Evolutionary conservation across 2,329 filamentous ascomycete genomes (phyloP), one percentile per base, ranked within the genome.

Genomic region (Colletotrichum sp.): DNA sequence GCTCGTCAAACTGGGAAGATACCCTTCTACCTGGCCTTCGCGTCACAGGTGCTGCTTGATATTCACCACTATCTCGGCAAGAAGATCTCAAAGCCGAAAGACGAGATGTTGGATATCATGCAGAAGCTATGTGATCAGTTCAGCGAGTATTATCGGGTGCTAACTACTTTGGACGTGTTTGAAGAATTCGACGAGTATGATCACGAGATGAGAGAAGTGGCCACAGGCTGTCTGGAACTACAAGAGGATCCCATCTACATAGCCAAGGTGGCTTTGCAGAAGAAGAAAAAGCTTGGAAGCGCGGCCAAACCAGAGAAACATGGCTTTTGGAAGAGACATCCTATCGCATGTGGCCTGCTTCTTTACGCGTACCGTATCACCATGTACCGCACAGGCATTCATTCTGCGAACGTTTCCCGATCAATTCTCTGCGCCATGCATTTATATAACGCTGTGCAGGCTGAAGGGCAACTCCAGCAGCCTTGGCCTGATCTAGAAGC

Each of bases 401-500:
- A 69, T 0, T 81, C 86, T 18, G 80, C 79, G 12, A 83, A 84
- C 63, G 83, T 83, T 2, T 88, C 83, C 84, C 85, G 85, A 2
- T 85, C 86, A 0, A 80, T 88, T 13, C 77, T 82, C 13, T 84
- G 81, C 62, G 77, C 82, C 1, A 77, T 75, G 2, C 87, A 90
- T 63, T 77, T 89, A 1, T 88, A 88, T 80, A 85, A 87, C 65
- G 86, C 86, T 2, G 68, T 85, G 3, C 59, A 65, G 3, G 68
- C 80, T 15, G 83, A 86, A 68, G 79, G 80, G 3, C 68, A 84
- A 2, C 28, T 85, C 1, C 8, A 57, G 1, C 5, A 68, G 2
- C 8, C 16, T 5, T 89, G 87, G 87, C 64, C 68, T 2, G 87
- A 89, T 76, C 86, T 89, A 83, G 83, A 87, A 1, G 10, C 85